Evolutionary conservation across 169 alveolate genomes (phyloP), one percentile per base, ranked within the genome.

Genomic region (Eimeria maxima): DNA sequence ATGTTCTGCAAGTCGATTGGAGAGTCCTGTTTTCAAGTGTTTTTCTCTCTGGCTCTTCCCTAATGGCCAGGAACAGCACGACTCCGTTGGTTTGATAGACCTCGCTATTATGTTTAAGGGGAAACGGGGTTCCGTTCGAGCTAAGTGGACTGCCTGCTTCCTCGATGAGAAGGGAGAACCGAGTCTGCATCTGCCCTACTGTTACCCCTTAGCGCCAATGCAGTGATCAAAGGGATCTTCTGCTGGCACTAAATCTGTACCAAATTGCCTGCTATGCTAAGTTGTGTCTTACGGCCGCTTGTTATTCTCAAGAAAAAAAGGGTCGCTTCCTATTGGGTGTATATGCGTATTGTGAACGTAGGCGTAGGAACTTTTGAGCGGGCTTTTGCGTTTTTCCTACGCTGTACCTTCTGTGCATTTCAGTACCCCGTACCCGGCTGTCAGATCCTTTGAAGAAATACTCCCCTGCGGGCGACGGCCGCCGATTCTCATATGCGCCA

Each of bases 351-450:
- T n/a, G 10, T 27, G 14, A 67, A 2, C 45, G 20, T 67, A 67
- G 27, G 27, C 42, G 3, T n/a, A 67, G 5, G 20, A n/a, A 8
- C 45, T 4, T 7, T 67, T 24, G 76, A 67, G 0, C 90, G 14
- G 45, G 38, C 10, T 20, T 50, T 13, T 69, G 5, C 47, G 38
- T 29, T 42, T 42, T 38, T 44, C 69, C 38, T 33, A 33, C 90
- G 22, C 22, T 47, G 27, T 14, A 44, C 47, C 47, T 18, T n/a
- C 57, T 80, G 44, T 24, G 38, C 4, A 16, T 24, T 3, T n/a
- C 96, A 93, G 96, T 93, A 57, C 96, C 96, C 7, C 96, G 96
- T 55, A 93, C 96, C 50, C 91, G 96, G 20, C 87, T 93, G 80
- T 90, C 93, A 14, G 96, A 93, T 47, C 96, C 96, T 33, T 42